phyloP scores from a whole-genome alignment of 768 basidiomycete species.

The Termitomyces sp. region DNA sequence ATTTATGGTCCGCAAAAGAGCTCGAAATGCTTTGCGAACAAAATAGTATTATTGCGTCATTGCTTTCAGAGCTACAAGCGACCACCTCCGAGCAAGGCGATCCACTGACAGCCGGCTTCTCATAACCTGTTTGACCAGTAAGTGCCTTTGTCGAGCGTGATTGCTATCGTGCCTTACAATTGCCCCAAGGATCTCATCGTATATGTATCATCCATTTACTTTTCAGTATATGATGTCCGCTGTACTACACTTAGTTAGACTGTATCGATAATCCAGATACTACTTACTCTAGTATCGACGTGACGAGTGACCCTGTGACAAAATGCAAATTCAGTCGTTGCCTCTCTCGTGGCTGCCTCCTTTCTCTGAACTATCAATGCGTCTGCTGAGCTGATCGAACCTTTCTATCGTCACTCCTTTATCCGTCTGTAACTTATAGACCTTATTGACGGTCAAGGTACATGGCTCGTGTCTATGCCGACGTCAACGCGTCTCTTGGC shows the following conservation, averaged over 20 bases:
- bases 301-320: constrained; percentile 12
- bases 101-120: background rate
- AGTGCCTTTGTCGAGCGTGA: background rate
- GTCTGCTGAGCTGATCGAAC: constrained; percentile 14
- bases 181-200: background rate
- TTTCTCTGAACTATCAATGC: constrained; percentile 16
- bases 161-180: background rate
- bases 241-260: constrained; percentile 7
- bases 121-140: constrained; percentile 9
- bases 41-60: constrained; percentile 79
- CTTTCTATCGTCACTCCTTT: constrained; percentile 7
- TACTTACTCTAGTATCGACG: background rate
- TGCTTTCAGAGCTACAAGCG: constrained; percentile 63
- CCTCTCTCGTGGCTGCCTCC: constrained; percentile 8
- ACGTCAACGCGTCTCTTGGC: constrained; percentile 57
- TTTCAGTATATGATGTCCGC: constrained; percentile 3
- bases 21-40: constrained; percentile 83
- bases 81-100: constrained; percentile 38
- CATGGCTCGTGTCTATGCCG: constrained; percentile 51
- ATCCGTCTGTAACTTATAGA: constrained; percentile 2
- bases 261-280: too few species aligned
- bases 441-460: constrained; percentile 9
- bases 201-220: constrained; percentile 4
- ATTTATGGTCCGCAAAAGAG: constrained; percentile 77
- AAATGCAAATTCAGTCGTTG: constrained; percentile 4